These are phyloP conservation scores for Penicillium sp. DNA, from an alignment of 2,329 filamentous ascomycete genomes.

Conservation along the genomic window DNA sequence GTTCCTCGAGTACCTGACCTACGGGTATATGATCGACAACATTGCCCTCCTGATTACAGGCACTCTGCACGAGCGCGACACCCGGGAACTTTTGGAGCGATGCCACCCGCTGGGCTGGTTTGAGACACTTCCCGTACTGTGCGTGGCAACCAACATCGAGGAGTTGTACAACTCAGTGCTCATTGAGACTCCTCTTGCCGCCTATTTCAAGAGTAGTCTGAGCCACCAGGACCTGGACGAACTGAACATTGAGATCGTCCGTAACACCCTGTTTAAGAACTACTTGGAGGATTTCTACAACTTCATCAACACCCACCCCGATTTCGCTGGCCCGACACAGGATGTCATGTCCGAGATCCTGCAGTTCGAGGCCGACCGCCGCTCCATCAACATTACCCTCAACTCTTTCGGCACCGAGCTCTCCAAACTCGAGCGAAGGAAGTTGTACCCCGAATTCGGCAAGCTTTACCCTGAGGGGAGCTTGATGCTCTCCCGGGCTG, in stretches of 20 bases:
- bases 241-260: constrained; percentile 97
- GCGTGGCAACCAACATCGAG: constrained; percentile 96
- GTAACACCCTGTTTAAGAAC: constrained; percentile 99
- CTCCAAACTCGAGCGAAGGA: constrained; percentile 88
- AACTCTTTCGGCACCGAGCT: constrained; percentile 98
- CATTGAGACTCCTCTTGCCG: constrained; percentile 91
- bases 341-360: constrained; percentile 96
- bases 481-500: constrained; percentile 88
- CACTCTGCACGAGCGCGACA: constrained; percentile 95
- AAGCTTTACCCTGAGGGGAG: constrained; percentile 91
- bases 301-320: constrained; percentile 86
- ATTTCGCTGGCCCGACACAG: constrained; percentile 81
- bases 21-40: constrained; percentile 99
- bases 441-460: constrained; percentile 91
- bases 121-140: constrained; percentile 97
- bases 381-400: constrained; percentile 97
- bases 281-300: constrained; percentile 97
- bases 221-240: constrained; percentile 97
- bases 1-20: constrained; percentile 98
- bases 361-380: constrained; percentile 92
- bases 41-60: constrained; percentile 96
- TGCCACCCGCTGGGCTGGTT: constrained; percentile 99
- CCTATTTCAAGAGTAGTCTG: constrained; percentile 95
- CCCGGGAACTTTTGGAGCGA: constrained; percentile 86
- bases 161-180: constrained; percentile 97